Evolutionary conservation across 345 rosid species (phyloP).

Genomic region (Odontarrhena argentea): DNA sequence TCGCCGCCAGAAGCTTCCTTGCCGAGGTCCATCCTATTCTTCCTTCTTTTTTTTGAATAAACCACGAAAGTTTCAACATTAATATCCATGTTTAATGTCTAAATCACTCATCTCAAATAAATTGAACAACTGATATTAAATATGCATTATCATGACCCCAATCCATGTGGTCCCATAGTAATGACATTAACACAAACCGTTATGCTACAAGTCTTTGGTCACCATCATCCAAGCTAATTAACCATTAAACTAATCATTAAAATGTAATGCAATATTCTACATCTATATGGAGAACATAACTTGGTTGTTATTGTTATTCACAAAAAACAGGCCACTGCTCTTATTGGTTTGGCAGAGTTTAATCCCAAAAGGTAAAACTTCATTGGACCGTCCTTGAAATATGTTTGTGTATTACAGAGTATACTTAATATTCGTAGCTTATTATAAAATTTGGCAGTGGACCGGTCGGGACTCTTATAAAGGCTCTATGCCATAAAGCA

Average conservation of each 20-base stretch:
- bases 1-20: slow-evolving; percentile 65
- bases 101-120: too few species aligned
- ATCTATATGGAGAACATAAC: background rate
- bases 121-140: too few species aligned
- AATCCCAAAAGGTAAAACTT: slow-evolving; percentile 71
- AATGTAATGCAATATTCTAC: too few species aligned
- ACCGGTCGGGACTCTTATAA: slow-evolving; percentile 50
- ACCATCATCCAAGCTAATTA: too few species aligned
- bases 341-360: slow-evolving; percentile 69
- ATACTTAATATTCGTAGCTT: background rate
- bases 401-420: background rate
- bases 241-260: too few species aligned
- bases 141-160: too few species aligned
- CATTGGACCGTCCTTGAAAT: background rate
- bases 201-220: too few species aligned
- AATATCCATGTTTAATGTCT: too few species aligned
- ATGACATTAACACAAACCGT: too few species aligned
- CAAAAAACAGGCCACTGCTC: slow-evolving; percentile 50
- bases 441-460: slow-evolving; percentile 45
- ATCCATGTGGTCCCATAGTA: too few species aligned
- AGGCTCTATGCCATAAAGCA: slow-evolving; percentile 57
- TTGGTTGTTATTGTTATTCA: slow-evolving; percentile 13
- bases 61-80: too few species aligned
- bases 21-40: slow-evolving; percentile 74
- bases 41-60: too few species aligned